Base-by-base conservation (phyloP, 768 basidiomycete species). In the Phaeotremella fagi region DNA sequence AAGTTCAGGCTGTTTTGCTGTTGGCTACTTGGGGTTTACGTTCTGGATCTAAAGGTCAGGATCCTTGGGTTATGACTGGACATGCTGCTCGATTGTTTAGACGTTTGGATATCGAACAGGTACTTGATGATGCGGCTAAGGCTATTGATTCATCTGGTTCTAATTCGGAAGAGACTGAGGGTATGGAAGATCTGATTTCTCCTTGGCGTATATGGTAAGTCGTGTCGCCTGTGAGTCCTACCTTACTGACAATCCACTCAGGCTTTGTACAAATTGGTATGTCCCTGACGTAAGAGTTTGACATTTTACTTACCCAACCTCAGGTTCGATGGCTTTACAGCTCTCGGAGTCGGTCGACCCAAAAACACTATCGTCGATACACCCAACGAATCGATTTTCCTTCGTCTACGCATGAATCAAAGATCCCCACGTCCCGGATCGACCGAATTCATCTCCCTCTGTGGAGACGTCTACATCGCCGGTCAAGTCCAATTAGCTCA, bases 31-130 rank as follows among this genome's bases (percentile, higher is more conserved):
- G 52, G 52, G 31, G 45, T 23, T 28, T 54, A n/a, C 29, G 37
- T 20, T 18, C 26, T 36, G 33, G 26, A 11, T 33, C 45, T 18
- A 37, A 37, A 15, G 52, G 52, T 25, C 52, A 45, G 3, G 52
- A 54, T 48, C 26, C 45, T 6, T 54, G 52, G 52, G 45, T 54
- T 4, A 14, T 54, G 45, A 54, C 52, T 3, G 52, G 52, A 11
- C 52, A 47, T 25, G 52, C 52, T 9, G 41, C 43, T 22, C n/a
- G 52, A 15, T 26, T 54, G 33, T 12, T 35, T 12, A n/a, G 52
- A 9, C 45, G 52, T 12, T 28, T 54, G 9, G 52, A 46, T 15
- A 12, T 54, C 14, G 29, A 54, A 18, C 7, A 15, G 23, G 27
- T 6, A 4, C 28, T 54, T 18, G 46, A 47, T 12, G 33, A 54